Base-by-base conservation (phyloP, 495 filamentous ascomycete genomes). In the Rhypophila decipiens region DNA sequence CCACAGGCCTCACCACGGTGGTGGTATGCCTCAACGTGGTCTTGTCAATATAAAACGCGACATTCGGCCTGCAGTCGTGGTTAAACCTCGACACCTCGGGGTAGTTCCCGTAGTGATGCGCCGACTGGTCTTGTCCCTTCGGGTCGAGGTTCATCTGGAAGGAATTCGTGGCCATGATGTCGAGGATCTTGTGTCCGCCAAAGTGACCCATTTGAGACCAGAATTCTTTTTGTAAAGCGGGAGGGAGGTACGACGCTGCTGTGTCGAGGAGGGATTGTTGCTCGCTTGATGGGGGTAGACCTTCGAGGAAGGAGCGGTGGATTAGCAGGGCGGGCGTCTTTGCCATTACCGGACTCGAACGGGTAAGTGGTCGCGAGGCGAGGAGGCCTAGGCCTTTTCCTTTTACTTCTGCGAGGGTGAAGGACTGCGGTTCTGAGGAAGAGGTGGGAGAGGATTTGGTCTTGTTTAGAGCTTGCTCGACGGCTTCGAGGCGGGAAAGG, bases 1-100 rank as follows among this genome's bases (percentile, higher is more conserved):
- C 18, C 35, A 61, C 56, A 13, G 52, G 51, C 5, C 60, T 36
- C 17, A 58, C 60, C 0, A 51, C 60, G 18, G 53, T 54, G 13
- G 56, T 59, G 36, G 43, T 40, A 42, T 61, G 53, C 27, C 27
- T 41, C 1, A 66, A 20, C 10, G 40, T 45, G 0, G 23, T 23
- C 33, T 47, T 41, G 24, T 47, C 53, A 23, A 61, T 38, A 24
- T 48, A 37, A 37, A 63, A 63, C 7, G 51, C 58, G 21, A 58
- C 44, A 27, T 60, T 65, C 11, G 61, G 59, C 5, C 61, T 39
- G 37, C 61, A 65, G 42, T 65, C 55, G 38, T 63, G 59, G 55
- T 58, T 58, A 12, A 60, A 51, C 1, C 55, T 36, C 20, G 57
- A 60, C 2, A 53, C 52, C 17, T 56, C 59, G 2, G 61, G 61